Evolutionary conservation across 2,329 filamentous ascomycete genomes (phyloP).

Genomic region (Colletotrichum sp.): DNA sequence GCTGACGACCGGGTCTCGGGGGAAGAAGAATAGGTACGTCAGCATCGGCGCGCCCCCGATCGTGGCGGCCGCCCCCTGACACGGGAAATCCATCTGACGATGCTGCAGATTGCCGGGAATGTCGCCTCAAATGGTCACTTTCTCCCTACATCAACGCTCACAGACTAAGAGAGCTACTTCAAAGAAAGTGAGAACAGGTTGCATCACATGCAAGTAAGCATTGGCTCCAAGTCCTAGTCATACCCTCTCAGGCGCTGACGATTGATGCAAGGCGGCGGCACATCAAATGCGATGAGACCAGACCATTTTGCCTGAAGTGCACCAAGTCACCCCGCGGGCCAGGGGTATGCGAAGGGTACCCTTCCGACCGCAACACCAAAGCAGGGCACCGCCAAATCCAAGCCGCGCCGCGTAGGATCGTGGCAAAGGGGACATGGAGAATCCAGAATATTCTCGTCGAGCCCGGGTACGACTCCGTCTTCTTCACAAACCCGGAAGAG

Average conservation of each 20-base stretch:
- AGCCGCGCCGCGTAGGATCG: not conserved
- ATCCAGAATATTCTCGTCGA: constrained; percentile 29
- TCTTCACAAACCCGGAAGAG: constrained; percentile 38
- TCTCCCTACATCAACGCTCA: not conserved
- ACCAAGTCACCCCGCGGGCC: constrained; percentile 46
- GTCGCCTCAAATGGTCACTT: constrained; percentile 3
- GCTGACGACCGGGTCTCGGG: not conserved
- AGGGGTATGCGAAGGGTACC: constrained; percentile 30
- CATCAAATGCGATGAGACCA: constrained; percentile 47
- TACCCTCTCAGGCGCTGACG: not conserved
- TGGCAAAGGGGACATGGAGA: not conserved
- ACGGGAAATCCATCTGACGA: not conserved
- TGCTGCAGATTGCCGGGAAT: not conserved
- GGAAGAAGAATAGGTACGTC: not conserved
- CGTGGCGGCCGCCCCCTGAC: not conserved
- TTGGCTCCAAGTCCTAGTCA: not conserved
- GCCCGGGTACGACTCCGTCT: constrained; percentile 35
- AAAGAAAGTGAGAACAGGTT: constrained; percentile 15
- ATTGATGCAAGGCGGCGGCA: constrained; percentile 30
- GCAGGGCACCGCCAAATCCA: not conserved
- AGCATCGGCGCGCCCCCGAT: not conserved
- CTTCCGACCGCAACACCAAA: not conserved
- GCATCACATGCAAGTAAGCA: constrained; percentile 23
- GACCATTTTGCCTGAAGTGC: constrained; percentile 44
- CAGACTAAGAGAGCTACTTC: not conserved